Evolutionary conservation across 768 basidiomycete genomes (phyloP).

Genomic region (Suillus decipiens): DNA sequence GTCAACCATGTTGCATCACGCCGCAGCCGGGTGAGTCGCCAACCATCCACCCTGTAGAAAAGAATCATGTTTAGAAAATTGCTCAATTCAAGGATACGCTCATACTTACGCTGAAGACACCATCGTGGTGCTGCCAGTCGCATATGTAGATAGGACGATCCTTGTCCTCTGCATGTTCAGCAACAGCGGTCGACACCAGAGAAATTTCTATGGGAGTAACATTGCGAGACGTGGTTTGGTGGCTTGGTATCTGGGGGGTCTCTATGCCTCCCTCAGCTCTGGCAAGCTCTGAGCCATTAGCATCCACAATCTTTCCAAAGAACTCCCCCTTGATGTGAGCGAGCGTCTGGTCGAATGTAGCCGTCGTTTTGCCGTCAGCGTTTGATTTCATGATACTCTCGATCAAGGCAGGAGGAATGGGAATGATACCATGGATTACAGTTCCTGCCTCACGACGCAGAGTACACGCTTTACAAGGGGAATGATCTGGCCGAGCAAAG

Average conservation of each 20-base stretch:
- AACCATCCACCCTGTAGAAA: conserved; percentile 11
- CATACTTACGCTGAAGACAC: conserved; percentile 24
- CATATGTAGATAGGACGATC: conserved; percentile 22
- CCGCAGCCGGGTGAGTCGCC: conserved; percentile 1
- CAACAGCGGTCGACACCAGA: conserved; percentile 25
- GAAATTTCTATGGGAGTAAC: conserved; percentile 24
- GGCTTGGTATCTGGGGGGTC: conserved; percentile 4
- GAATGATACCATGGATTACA: conserved; percentile 25
- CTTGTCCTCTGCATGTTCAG: conserved; percentile 17
- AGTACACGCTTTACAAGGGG: conserved; percentile 29
- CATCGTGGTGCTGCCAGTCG: conserved; percentile 24
- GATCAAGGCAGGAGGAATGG: conserved; percentile 22
- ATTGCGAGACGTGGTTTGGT: conserved; percentile 8
- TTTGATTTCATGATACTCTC: conserved; percentile 23
- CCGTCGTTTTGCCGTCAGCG: conserved; percentile 5
- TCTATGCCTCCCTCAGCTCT: conserved; percentile 18
- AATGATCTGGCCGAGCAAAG: conserved; percentile 24
- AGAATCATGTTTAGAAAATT: neutral
- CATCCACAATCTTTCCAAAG: conserved; percentile 20
- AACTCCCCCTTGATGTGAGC: conserved; percentile 18
- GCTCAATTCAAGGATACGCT: neutral
- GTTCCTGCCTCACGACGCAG: conserved; percentile 18
- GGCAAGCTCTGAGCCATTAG: conserved; percentile 17
- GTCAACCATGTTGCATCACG: neutral
- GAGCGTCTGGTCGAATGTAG: conserved; percentile 17